Percentiles rank a stretch among this genome's conserved stretches.
Evolutionary conservation across 2,329 filamentous ascomycete species (phyloP).

Genomic region (Pseudocercospora vitis): DNA sequence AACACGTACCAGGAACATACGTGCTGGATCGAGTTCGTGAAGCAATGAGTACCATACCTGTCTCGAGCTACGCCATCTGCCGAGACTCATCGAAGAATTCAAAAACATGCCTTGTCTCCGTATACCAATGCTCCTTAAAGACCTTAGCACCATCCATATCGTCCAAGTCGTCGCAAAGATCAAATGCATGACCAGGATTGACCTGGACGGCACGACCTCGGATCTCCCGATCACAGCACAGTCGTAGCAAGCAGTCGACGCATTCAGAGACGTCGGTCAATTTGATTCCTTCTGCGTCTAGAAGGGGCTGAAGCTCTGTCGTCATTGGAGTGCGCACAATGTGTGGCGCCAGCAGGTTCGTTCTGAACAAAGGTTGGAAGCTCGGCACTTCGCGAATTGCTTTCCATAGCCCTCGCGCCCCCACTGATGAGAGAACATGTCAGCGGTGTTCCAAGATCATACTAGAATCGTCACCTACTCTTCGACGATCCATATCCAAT

Average conservation of each 20-base stretch:
- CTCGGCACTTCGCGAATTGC: neutral
- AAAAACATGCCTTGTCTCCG: slow-evolving; percentile 14
- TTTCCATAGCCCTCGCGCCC: slow-evolving; percentile 16
- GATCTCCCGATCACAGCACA: slow-evolving; percentile 14
- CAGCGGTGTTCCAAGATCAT: too few relatives aligned
- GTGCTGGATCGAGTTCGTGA: slow-evolving; percentile 13
- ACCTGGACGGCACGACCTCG: slow-evolving; percentile 15
- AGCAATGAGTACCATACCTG: neutral
- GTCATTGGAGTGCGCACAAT: slow-evolving; percentile 19
- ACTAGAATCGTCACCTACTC: too few relatives aligned
- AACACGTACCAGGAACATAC: slow-evolving; percentile 11
- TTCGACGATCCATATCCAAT: slow-evolving; percentile 16
- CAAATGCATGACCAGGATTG: slow-evolving; percentile 16
- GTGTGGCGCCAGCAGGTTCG: slow-evolving; percentile 18
- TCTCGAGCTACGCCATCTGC: neutral
- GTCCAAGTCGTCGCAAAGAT: slow-evolving; percentile 14
- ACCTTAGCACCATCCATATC: slow-evolving; percentile 10
- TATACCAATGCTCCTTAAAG: slow-evolving; percentile 8
- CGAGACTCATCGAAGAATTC: slow-evolving; percentile 4
- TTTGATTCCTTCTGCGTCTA: slow-evolving; percentile 10
- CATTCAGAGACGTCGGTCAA: slow-evolving; percentile 14
- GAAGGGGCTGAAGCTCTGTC: slow-evolving; percentile 10
- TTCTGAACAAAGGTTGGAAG: neutral
- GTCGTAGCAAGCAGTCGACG: slow-evolving; percentile 14
- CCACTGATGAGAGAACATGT: neutral